Evolutionary conservation across 768 basidiomycete species (phyloP), one percentile per base, ranked within the genome.

Genomic region (Russula lepida): DNA sequence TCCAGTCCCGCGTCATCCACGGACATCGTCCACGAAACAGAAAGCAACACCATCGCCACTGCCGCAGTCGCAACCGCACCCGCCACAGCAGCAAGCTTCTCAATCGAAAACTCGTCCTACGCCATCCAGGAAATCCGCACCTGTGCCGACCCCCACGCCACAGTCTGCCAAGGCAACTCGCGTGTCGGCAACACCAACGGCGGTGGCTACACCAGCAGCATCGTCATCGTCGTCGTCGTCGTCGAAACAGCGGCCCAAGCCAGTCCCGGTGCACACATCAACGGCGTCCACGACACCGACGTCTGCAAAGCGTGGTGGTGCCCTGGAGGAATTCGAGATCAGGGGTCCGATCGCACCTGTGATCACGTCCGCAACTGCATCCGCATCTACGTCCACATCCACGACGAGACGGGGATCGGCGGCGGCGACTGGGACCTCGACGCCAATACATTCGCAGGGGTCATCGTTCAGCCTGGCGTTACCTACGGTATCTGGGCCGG

Each of bases 291-390:
- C 54, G 0, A 0, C 48, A n/a, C 23, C 23, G 4, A 8, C 46
- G 4, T 48, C 59, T 1, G 39, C 21, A 17, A 60, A 53, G 32
- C 44, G 53, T 9, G 19, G 17, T 17, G 35, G 17, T 7, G 56
- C 27, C 12, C 0, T 41, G 28, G 57, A 82, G 57, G 75, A 75
- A 30, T 74, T 83, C 6, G 74, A 75, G 59, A 79, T 84, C 62
- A 81, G 80, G 6, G 71, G 73, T 27, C 78, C 80, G 21, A 74
- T 78, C 50, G 73, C 70, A 32, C 68, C 68, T 53, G 48, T 72
- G 6, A 7, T 21, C 2, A 21, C 41, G 21, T 21, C 43, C 4
- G 41, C 2, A 21, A 43, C 43, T 21, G 3, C 43, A 21, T 44
- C 43, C 5, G 11, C 11, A 44, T 21, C 43, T 21, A 5, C 43